A percentile compares a stretch with the other conserved stretches of the same genome.
Evolutionary conservation across 345 rosid species (phyloP).

Genomic region (Nephelium lappaceum): DNA sequence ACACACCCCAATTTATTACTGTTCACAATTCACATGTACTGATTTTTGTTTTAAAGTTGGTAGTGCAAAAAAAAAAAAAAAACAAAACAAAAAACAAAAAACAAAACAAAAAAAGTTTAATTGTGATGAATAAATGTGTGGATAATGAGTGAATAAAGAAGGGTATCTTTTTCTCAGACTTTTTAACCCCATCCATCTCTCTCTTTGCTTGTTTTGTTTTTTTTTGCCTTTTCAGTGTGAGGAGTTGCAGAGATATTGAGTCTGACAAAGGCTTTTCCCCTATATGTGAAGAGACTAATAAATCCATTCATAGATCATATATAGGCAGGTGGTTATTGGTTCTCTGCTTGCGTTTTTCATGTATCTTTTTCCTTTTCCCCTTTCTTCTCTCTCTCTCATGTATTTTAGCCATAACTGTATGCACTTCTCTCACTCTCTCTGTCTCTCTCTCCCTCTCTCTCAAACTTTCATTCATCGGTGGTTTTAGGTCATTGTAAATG

Average conservation of each 20-base stretch:
- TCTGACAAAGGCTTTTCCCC: constrained; percentile 54
- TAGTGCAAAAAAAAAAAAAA: background rate
- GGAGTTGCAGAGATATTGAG: constrained; percentile 65
- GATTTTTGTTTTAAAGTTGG: background rate
- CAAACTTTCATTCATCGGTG: constrained; percentile 9
- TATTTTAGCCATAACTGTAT: constrained; percentile 14
- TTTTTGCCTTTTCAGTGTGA: constrained; percentile 41
- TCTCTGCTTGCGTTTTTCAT: background rate
- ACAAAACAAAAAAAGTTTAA: background rate
- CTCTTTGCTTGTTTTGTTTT: constrained; percentile 31
- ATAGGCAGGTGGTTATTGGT: constrained; percentile 27
- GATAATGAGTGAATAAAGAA: constrained; percentile 50
- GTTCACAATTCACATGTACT: background rate
- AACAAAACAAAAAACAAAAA: background rate
- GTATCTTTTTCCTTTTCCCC: background rate
- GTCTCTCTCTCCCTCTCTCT: constrained; percentile 18
- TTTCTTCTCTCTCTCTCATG: constrained; percentile 3
- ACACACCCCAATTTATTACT: background rate
- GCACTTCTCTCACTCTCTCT: constrained; percentile 21
- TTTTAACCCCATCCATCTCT: constrained; percentile 34
- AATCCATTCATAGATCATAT: constrained; percentile 10
- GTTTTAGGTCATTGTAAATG: constrained; percentile 24
- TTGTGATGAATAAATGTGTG: constrained; percentile 17
- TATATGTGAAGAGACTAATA: constrained; percentile 13
- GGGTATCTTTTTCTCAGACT: constrained; percentile 52